phyloP scores from a whole-genome alignment of 169 alveolate species.

The Babesia ovata region DNA sequence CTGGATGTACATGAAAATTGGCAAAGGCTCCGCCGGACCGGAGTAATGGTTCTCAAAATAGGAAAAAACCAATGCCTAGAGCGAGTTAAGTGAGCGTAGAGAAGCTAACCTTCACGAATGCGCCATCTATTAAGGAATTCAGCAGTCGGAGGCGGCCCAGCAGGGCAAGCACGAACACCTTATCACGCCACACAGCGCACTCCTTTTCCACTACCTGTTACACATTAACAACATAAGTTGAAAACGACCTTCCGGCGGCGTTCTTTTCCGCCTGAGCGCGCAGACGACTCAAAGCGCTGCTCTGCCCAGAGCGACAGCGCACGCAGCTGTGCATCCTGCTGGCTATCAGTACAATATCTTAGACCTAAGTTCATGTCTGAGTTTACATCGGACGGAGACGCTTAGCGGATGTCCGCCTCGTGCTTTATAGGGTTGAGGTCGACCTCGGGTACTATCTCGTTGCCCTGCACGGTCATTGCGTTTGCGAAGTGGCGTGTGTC shows the following conservation, averaged over 20 bases:
- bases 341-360: conserved; percentile 1
- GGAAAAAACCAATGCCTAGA: conserved; percentile 44
- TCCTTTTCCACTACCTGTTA: conserved; percentile 1
- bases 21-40: conserved; percentile 29
- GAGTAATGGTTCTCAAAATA: conserved; percentile 45
- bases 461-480: not conserved
- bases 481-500: conserved; percentile 15
- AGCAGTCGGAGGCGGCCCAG: conserved; percentile 43
- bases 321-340: conserved; percentile 2
- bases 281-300: conserved; percentile 18
- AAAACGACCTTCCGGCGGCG: conserved; percentile 20
- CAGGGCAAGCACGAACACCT: conserved; percentile 19
- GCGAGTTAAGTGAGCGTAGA: not conserved
- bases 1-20: conserved; percentile 32
- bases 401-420: conserved; percentile 28
- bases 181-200: not conserved
- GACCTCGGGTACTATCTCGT: not conserved
- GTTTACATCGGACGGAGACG: not conserved
- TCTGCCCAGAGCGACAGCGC: conserved; percentile 32
- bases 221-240: not conserved
- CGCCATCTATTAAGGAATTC: conserved; percentile 40
- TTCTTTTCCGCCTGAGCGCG: conserved; percentile 5
- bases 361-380: conserved; percentile 15
- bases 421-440: conserved; percentile 34
- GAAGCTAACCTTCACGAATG: conserved; percentile 16